Base-by-base conservation (phyloP, 257 asterid species). In the Leonotis leonurus region DNA sequence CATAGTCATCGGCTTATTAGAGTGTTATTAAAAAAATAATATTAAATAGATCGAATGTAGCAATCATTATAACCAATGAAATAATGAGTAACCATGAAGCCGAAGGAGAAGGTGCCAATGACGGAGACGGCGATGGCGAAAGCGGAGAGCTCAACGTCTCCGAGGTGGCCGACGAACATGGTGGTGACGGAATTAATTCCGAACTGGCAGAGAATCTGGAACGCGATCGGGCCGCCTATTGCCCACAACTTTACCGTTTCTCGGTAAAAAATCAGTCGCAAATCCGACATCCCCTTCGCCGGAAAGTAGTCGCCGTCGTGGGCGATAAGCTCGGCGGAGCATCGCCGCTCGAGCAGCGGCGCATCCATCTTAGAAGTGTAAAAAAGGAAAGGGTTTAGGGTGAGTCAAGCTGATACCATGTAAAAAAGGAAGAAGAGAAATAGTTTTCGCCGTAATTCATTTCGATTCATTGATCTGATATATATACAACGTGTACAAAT, bases 161-260 rank as follows among this genome's bases (percentile, higher is more conserved):
- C 84, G 33, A 78, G 50, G 27, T 78, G 87, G 40, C 87, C 87
- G 49, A 75, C 87, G 70, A 81, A 81, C 67, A 78, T 76, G 51
- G 77, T 64, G 61, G 87, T 73, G 56, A 73, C 84, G 37, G 82
- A 78, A 59, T 63, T 76, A 0, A 72, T 78, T 0, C 82, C 80
- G 54, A 29, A 81, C 57, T 75, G 82, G 25, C 87, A 81, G 29
- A 81, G 10, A 32, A 78, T 73, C 44, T 71, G 81, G 51, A 81
- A 78, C 6, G 82, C 84, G 13, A 78, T 78, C 2, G 87, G 87
- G 1, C 84, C 84, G 16, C 77, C 84, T 0, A 78, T 78, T 22
- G 25, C 36, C 87, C 87, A 81, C 21, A 81, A 41, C 53, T 60
- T 78, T 43, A 29, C 61, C 25, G 85, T 50, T 37, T 81, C 87